These are phyloP conservation scores for Mycocalia duriaeana DNA, from an alignment of 1,284 basidiomycete genomes.

Conservation along the genomic window DNA sequence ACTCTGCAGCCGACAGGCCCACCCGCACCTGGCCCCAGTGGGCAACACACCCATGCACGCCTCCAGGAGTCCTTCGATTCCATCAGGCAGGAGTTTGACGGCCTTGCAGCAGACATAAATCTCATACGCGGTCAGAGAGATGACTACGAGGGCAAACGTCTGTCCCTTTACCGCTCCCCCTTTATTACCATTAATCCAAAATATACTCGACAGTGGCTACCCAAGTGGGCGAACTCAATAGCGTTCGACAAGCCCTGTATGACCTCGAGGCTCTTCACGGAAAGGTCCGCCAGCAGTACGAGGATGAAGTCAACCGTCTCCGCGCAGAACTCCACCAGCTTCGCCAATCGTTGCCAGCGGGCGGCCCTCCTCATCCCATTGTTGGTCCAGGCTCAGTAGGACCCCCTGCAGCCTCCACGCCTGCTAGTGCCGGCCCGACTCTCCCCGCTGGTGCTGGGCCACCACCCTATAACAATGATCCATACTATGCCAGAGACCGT, in stretches of 20 bases:
- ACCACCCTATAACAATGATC: constrained; percentile 18
- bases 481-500: constrained; percentile 18
- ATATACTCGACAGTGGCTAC: constrained; percentile 25
- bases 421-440: constrained; percentile 13
- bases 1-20: constrained; percentile 55
- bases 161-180: constrained; percentile 7
- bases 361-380: constrained; percentile 7
- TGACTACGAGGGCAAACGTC: constrained; percentile 87
- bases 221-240: constrained; percentile 41
- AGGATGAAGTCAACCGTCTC: constrained; percentile 36
- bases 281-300: constrained; percentile 39
- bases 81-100: constrained; percentile 85
- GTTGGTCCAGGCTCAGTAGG: constrained; percentile 8
- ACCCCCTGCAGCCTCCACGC: constrained; percentile 8
- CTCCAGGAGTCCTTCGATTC: constrained; percentile 80
- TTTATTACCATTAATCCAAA: constrained; percentile 17
- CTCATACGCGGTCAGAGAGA: constrained; percentile 77
- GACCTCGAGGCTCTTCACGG: constrained; percentile 41
- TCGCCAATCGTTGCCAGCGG: constrained; percentile 15
- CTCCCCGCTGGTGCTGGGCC: constrained; percentile 16
- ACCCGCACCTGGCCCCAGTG: constrained; percentile 23
- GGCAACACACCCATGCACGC: constrained; percentile 28
- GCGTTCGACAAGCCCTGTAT: constrained; percentile 41
- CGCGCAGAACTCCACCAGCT: constrained; percentile 25
- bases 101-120: constrained; percentile 64